Percentiles rank a stretch among this genome's conserved stretches.
Evolutionary conservation across 768 basidiomycete genomes (phyloP).

Genomic region (Suillus subalutaceus): DNA sequence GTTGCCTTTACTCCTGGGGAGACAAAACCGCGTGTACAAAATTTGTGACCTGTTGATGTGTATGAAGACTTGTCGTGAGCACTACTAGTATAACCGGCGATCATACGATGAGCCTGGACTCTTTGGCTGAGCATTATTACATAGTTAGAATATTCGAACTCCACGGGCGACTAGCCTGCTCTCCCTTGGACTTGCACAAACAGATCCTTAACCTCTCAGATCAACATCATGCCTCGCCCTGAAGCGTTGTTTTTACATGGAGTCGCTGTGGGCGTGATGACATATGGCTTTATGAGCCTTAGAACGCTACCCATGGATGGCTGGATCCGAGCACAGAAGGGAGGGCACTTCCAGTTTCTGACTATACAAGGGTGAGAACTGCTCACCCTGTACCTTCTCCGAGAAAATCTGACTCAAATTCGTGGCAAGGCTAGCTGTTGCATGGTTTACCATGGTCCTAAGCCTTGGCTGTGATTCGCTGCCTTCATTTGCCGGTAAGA

Average conservation of each 20-base stretch:
- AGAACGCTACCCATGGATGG: constrained; percentile 19
- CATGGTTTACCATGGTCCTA: constrained; percentile 45
- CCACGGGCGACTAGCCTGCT: neutral
- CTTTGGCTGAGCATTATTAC: neutral
- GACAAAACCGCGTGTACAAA: neutral
- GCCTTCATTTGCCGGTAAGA: constrained; percentile 39
- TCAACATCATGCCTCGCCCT: neutral
- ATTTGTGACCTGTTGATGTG: neutral
- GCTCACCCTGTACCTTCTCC: neutral
- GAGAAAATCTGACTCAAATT: neutral
- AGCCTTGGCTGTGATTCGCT: constrained; percentile 45
- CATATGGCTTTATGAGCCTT: constrained; percentile 37
- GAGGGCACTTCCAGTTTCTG: constrained; percentile 72
- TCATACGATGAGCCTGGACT: no score
- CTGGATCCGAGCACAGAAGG: constrained; percentile 50
- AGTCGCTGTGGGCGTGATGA: constrained; percentile 35
- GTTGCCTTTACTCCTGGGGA: neutral
- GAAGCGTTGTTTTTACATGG: constrained; percentile 34
- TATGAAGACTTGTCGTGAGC: neutral
- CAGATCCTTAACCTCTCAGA: neutral
- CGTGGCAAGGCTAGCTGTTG: constrained; percentile 36
- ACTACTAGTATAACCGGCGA: neutral
- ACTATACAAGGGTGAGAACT: constrained; percentile 73
- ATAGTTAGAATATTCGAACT: neutral
- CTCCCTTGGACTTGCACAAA: neutral